Percentiles rank a stretch among this genome's conserved stretches.
phyloP scores from a whole-genome alignment of 352 stramenopile species.

The Thraustochytrium striatum region DNA sequence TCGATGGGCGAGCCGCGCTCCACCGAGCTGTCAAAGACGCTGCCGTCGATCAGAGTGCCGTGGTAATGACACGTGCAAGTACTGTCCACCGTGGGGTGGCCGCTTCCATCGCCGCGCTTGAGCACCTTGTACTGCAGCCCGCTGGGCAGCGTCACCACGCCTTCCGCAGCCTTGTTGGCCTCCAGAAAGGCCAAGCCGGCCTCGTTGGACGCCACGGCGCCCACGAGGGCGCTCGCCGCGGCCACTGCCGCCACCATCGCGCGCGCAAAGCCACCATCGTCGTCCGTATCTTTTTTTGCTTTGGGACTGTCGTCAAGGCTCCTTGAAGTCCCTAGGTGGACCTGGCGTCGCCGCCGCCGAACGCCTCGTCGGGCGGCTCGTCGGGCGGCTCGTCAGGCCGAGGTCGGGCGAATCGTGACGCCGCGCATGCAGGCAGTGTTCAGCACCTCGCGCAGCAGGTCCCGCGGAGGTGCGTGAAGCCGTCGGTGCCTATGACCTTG shows the following conservation, averaged over 20 bases:
- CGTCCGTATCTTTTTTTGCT: too few species aligned
- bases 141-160: slow-evolving; percentile 63
- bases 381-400: too few species aligned
- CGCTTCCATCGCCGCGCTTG: slow-evolving; percentile 51
- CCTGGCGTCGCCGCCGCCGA: too few species aligned
- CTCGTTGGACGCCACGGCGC: not conserved
- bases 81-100: slow-evolving; percentile 55
- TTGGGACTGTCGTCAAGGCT: too few species aligned
- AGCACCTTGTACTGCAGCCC: slow-evolving; percentile 79
- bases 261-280: not conserved
- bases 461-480: slow-evolving; percentile 18
- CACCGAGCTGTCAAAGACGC: slow-evolving; percentile 93
- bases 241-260: not conserved
- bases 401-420: slow-evolving; percentile 24
- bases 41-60: slow-evolving; percentile 89
- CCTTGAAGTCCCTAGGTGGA: too few species aligned
- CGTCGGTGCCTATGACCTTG: slow-evolving; percentile 63
- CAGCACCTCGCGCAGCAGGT: not conserved
- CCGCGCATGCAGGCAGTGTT: not conserved
- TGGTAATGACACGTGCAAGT: slow-evolving; percentile 82
- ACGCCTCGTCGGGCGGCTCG: too few species aligned
- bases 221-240: not conserved
- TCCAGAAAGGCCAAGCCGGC: slow-evolving; percentile 65
- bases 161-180: slow-evolving; percentile 65
- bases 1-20: slow-evolving; percentile 85